A percentile compares a stretch with the other conserved stretches of the same genome.
phyloP scores from a whole-genome alignment of 164 flowering plant genomes.

The Magnolia officinalis region DNA sequence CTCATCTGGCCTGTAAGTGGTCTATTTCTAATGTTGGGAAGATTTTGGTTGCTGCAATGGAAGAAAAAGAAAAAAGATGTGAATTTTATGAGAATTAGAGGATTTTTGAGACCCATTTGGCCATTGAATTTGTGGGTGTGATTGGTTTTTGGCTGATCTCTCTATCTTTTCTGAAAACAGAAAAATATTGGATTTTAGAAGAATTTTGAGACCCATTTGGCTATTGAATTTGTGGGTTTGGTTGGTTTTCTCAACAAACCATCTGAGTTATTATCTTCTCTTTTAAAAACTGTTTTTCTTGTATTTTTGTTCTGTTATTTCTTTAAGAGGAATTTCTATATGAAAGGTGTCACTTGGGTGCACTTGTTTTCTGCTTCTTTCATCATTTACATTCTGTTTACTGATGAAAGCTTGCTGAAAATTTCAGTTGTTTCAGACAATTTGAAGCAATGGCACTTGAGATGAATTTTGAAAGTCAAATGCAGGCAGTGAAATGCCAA shows the following conservation, averaged over 20 bases:
- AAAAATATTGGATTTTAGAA: too few relatives aligned
- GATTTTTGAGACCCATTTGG: too few relatives aligned
- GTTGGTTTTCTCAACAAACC: slow-evolving; percentile 19
- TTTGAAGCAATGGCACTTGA: slow-evolving; percentile 22
- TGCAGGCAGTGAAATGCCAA: slow-evolving; percentile 29
- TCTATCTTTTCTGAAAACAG: too few relatives aligned
- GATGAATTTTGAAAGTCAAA: slow-evolving; percentile 15
- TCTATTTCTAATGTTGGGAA: not conserved
- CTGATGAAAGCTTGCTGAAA: slow-evolving; percentile 14
- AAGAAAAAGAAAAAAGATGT: not conserved
- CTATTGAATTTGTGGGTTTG: too few relatives aligned
- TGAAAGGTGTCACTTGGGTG: not conserved
- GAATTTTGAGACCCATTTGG: too few relatives aligned
- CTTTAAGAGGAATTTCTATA: too few relatives aligned
- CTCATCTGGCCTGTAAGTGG: slow-evolving; percentile 13
- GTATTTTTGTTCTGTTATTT: not conserved
- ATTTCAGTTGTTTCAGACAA: slow-evolving; percentile 26
- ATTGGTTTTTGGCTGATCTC: not conserved
- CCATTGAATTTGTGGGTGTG: not conserved
- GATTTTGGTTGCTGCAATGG: not conserved
- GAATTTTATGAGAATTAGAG: not conserved
- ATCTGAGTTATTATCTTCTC: slow-evolving; percentile 14
- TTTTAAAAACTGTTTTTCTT: not conserved
- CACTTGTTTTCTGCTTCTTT: slow-evolving; percentile 4
- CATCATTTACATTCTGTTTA: not conserved